A percentile compares a stretch with the other conserved stretches of the same genome.
phyloP scores from a whole-genome alignment of 352 stramenopile genomes.

The Thalassiosira livingstoniorum region DNA sequence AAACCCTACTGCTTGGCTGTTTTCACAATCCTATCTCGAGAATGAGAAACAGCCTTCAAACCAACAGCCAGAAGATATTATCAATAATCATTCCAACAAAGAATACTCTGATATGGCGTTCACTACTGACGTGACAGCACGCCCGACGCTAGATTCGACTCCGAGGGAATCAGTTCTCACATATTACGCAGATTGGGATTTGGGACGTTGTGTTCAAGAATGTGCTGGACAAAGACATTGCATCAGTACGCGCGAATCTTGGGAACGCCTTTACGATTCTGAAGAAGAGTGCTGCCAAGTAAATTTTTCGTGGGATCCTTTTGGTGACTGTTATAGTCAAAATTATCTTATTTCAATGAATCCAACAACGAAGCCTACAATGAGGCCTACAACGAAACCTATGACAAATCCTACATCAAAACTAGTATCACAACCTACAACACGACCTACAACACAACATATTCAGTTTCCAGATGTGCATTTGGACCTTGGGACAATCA shows the following conservation, averaged over 20 bases:
- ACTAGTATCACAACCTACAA: neutral
- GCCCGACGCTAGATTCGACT: too few species aligned
- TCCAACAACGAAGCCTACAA: neutral
- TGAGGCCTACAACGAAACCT: neutral
- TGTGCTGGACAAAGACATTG: neutral
- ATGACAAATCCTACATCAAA: neutral
- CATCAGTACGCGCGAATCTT: neutral
- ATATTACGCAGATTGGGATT: conserved; percentile 6
- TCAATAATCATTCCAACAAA: too few species aligned
- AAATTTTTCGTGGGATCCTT: conserved; percentile 5
- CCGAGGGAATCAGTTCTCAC: too few species aligned
- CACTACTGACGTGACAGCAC: too few species aligned
- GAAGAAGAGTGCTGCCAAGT: neutral
- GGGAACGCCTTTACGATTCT: neutral
- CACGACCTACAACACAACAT: too few species aligned
- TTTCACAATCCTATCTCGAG: neutral
- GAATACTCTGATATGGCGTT: too few species aligned
- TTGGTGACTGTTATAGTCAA: neutral
- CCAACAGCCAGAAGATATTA: too few species aligned
- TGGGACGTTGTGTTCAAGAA: neutral
- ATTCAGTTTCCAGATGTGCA: too few species aligned
- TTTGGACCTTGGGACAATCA: too few species aligned
- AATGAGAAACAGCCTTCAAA: too few species aligned
- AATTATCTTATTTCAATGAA: neutral
- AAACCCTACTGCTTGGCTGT: neutral